Base-by-base conservation (phyloP, 305 asterid genomes). In the Salvia sclarea region DNA sequence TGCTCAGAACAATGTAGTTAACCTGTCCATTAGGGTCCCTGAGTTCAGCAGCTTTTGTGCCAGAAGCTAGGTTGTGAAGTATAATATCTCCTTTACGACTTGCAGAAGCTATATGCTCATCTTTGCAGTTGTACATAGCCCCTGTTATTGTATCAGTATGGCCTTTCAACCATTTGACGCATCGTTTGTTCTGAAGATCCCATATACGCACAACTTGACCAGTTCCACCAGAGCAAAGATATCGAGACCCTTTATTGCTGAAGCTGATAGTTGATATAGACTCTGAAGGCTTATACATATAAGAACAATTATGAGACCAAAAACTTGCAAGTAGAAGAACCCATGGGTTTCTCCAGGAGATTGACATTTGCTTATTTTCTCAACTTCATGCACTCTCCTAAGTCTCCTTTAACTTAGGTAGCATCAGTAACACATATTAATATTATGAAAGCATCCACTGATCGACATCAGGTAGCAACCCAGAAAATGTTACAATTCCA, bases 11-110 rank as follows among this genome's bases (percentile, higher is more conserved):
- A 68, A 75, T 33, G 54, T 54, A 76, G 62, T 56, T 52, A 77
- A 95, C 99, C 99, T 95, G 99, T 76, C 84, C 87, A 77, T 86
- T 88, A 52, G 99, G 98, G 76, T 91, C 99, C 85, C 85, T 86
- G 69, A 95, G 89, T 80, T 91, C 97, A 53, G 96, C 88, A 76
- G 98, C 95, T 79, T 24, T 91, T 25, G 96, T 85, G 75, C 98
- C 91, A 78, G 99, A 91, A 78, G 97, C 89, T 73, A 95, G 98
- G 85, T 88, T 95, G 88, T 95, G 99, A 80, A 95, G 88, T 76
- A 95, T 84, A 70, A 95, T 92, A 79, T 86, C 90, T 48, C 99
- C 99, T 75, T 85, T 89, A 78, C 93, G 95, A 73, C 99, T 91
- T 62, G 86, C 87, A 56, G 99, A 95, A 78, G 99, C 98, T 77